phyloP scores from a whole-genome alignment of 352 stramenopile genomes.

The Phytophthora pini region DNA sequence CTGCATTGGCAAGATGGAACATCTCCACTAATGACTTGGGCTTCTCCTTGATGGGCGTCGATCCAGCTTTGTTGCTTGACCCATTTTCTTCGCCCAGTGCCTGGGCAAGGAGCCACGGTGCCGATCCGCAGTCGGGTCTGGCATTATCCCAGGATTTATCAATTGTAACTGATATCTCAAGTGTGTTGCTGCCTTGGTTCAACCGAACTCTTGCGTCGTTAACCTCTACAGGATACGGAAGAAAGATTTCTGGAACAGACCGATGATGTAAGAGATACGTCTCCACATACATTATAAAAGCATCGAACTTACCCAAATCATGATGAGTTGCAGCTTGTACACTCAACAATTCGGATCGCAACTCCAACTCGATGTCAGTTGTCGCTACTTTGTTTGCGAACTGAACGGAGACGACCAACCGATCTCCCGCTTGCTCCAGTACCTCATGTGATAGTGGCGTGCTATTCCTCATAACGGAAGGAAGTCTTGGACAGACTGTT shows the following conservation, averaged over 20 bases:
- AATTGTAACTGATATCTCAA: slow-evolving; percentile 51
- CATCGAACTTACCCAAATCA: slow-evolving; percentile 50
- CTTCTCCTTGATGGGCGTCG: slow-evolving; percentile 11
- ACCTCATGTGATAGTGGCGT: slow-evolving; percentile 53
- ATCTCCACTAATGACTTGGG: slow-evolving; percentile 71
- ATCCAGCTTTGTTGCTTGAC: neutral
- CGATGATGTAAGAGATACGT: no score
- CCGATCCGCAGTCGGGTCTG: slow-evolving; percentile 60
- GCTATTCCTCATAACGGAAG: slow-evolving; percentile 41
- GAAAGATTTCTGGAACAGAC: slow-evolving; percentile 47
- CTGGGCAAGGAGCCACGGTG: slow-evolving; percentile 69
- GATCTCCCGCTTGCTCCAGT: slow-evolving; percentile 40
- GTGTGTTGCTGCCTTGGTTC: slow-evolving; percentile 34
- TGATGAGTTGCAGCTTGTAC: slow-evolving; percentile 57
- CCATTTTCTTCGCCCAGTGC: slow-evolving; percentile 50
- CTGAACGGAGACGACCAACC: slow-evolving; percentile 44
- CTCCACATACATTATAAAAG: neutral
- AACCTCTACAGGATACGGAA: slow-evolving; percentile 68
- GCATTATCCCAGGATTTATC: slow-evolving; percentile 59
- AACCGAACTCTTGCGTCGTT: slow-evolving; percentile 46
- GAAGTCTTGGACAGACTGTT: slow-evolving; percentile 38
- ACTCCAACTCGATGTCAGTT: slow-evolving; percentile 52
- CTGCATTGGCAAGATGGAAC: slow-evolving; percentile 61
- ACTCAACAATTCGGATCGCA: slow-evolving; percentile 54
- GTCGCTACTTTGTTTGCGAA: slow-evolving; percentile 47